A percentile compares a stretch with the other conserved stretches of the same genome.
phyloP scores from a whole-genome alignment of 2,329 filamentous ascomycete genomes.

The Aureobasidium sp. region DNA sequence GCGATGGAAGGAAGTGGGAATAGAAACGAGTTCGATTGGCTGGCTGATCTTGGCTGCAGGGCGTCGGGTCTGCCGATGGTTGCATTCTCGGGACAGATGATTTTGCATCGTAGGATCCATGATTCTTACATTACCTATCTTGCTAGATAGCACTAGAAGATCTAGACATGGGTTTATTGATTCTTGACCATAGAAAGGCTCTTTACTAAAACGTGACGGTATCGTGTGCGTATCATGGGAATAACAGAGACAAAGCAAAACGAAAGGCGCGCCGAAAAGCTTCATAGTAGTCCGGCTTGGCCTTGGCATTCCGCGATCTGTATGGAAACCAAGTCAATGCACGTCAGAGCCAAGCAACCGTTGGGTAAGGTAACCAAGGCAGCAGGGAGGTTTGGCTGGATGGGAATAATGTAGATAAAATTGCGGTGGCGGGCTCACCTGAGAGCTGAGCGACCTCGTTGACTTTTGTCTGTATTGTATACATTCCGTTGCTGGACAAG shows the following conservation, averaged over 20 bases:
- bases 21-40: background rate
- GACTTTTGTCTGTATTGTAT: background rate
- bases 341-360: conserved; percentile 4
- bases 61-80: background rate
- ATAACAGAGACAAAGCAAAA: background rate
- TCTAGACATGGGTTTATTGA: background rate
- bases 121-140: background rate
- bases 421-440: background rate
- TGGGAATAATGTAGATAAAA: conserved; percentile 2
- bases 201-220: background rate
- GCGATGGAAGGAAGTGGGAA: background rate
- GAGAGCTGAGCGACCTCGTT: background rate
- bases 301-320: background rate
- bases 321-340: background rate
- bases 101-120: background rate
- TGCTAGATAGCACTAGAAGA: background rate
- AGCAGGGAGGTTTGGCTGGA: background rate
- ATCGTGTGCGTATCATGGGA: background rate
- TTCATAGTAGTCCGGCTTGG: background rate
- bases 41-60: background rate
- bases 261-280: background rate
- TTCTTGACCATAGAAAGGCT: background rate
- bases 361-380: conserved; percentile 2
- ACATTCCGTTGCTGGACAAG: background rate
- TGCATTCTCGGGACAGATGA: background rate